Conservation (phyloP, 2,329 filamentous ascomycete genomes). For the Pseudonectria buxi region DNA sequence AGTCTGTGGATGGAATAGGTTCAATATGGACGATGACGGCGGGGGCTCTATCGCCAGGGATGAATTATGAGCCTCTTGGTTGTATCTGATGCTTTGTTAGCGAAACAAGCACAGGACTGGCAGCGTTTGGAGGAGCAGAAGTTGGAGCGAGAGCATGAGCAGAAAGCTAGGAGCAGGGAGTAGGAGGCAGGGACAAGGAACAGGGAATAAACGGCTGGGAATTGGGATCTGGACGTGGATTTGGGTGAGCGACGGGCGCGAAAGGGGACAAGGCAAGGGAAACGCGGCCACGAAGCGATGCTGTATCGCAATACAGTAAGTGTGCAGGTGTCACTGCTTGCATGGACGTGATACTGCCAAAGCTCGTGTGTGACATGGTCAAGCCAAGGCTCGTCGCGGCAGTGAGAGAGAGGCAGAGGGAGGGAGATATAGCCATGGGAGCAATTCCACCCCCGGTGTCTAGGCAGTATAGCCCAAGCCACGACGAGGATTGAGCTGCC, state of each 20-base stretch:
- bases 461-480: slow-evolving; percentile 19
- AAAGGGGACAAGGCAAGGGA: slow-evolving; percentile 11
- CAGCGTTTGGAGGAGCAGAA: slow-evolving; percentile 4
- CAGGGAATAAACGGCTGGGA: background rate
- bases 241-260: slow-evolving; percentile 1
- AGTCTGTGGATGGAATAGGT: slow-evolving; percentile 44
- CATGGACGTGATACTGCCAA: slow-evolving; percentile 20
- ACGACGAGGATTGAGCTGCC: slow-evolving; percentile 13
- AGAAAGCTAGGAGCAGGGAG: slow-evolving; percentile 3
- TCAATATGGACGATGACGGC: slow-evolving; percentile 45
- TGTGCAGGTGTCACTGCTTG: slow-evolving; percentile 23
- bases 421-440: slow-evolving; percentile 5
- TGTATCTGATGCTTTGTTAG: slow-evolving; percentile 41
- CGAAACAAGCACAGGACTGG: slow-evolving; percentile 14
- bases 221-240: slow-evolving; percentile 1
- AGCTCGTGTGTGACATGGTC: slow-evolving; percentile 20
- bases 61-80: slow-evolving; percentile 45
- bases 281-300: slow-evolving; percentile 20
- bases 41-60: slow-evolving; percentile 48
- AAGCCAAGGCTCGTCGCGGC: slow-evolving; percentile 18
- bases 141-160: background rate
- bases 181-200: background rate
- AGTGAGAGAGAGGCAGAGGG: slow-evolving; percentile 13
- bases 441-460: slow-evolving; percentile 11
- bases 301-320: slow-evolving; percentile 25